These are phyloP conservation scores for Oryza nivara DNA, from an alignment of 176 grass and related monocot species.

Conservation along the genomic window DNA sequence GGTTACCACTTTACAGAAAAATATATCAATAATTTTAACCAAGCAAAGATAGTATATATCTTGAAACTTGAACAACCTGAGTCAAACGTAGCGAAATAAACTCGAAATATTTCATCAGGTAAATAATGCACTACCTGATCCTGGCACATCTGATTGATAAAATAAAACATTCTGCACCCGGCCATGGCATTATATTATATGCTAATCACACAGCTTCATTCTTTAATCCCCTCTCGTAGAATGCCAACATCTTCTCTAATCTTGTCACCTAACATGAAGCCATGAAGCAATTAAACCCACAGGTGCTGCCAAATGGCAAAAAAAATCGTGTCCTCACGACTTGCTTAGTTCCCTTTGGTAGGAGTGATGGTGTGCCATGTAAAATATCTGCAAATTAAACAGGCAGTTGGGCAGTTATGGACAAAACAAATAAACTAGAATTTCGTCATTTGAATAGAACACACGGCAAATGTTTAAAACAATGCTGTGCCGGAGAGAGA, in stretches of 20 bases:
- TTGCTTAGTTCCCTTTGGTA: neutral
- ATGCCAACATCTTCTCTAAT: conserved; percentile 6
- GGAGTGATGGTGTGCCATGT: conserved; percentile 1
- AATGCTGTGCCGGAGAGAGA: conserved; percentile 21
- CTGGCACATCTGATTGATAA: neutral
- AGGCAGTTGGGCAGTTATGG: conserved; percentile 1
- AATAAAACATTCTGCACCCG: neutral
- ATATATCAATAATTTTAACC: neutral
- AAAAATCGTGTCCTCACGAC: conserved; percentile 32
- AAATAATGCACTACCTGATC: neutral
- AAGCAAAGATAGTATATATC: neutral
- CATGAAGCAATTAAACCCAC: neutral
- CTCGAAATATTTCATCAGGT: conserved; percentile 6
- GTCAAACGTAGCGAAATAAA: conserved; percentile 13
- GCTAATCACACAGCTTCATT: neutral
- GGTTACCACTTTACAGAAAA: neutral
- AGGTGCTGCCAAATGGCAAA: conserved; percentile 33
- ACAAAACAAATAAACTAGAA: conserved; percentile 15
- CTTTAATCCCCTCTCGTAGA: neutral
- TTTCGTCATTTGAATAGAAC: conserved; percentile 9
- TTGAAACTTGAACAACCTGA: neutral
- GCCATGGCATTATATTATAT: conserved; percentile 8
- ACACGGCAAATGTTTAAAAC: neutral
- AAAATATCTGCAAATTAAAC: conserved; percentile 8
- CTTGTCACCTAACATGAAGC: conserved; percentile 18